A percentile compares a stretch with the other conserved stretches of the same genome.
Conservation (phyloP, 176 grass and related monocot genomes). For the Poa annua region DNA sequence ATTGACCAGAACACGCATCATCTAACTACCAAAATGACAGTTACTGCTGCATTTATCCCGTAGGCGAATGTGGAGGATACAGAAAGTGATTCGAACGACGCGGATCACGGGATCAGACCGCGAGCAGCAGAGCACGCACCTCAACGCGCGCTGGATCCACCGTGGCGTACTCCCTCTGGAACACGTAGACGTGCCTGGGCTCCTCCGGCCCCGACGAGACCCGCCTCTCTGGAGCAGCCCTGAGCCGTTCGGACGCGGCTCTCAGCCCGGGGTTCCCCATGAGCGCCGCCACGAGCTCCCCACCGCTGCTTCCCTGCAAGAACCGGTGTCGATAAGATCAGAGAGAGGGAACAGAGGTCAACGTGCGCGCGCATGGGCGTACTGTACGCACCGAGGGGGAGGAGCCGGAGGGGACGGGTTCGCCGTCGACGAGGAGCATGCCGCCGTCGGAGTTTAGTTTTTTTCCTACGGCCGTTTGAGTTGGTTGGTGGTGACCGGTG, state of each 20-base stretch:
- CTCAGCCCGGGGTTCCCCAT: slow-evolving; percentile 51
- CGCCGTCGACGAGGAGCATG: slow-evolving; percentile 85
- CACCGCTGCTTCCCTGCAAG: slow-evolving; percentile 39
- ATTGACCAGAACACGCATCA: background rate
- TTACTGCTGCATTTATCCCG: background rate
- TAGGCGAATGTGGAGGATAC: background rate
- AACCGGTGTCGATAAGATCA: background rate
- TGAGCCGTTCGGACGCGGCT: slow-evolving; percentile 59
- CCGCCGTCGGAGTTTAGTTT: background rate
- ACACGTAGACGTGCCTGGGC: slow-evolving; percentile 70
- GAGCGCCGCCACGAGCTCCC: slow-evolving; percentile 61
- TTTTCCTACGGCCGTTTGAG: background rate
- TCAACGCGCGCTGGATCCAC: slow-evolving; percentile 74
- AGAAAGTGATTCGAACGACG: background rate
- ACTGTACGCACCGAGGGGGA: background rate
- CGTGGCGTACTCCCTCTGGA: slow-evolving; percentile 91
- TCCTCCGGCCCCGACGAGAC: slow-evolving; percentile 50
- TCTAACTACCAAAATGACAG: background rate
- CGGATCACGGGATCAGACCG: background rate
- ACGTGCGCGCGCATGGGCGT: background rate
- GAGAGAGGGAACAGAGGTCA: background rate
- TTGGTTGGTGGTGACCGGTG: background rate
- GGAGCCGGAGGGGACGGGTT: slow-evolving; percentile 23
- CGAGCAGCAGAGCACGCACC: slow-evolving; percentile 41
- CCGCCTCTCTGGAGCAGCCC: slow-evolving; percentile 46